A percentile compares a stretch with the other conserved stretches of the same genome.
Evolutionary conservation across 2,329 filamentous ascomycete species (phyloP).

Genomic region (Trichophaea hybrida): DNA sequence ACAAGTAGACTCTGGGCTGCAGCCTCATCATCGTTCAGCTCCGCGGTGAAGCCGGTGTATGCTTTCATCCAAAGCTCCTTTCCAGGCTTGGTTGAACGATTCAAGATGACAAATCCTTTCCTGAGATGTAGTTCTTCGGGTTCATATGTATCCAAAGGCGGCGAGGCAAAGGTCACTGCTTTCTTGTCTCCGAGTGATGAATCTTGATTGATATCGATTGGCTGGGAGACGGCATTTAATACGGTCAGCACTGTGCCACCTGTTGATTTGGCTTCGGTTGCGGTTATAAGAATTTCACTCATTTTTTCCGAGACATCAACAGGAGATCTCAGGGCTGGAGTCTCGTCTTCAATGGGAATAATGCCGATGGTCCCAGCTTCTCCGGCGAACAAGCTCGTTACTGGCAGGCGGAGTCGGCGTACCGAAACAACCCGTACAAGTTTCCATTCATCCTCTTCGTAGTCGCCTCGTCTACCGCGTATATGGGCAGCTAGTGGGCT

Average conservation of each 20-base stretch:
- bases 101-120: constrained; percentile 73
- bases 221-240: not conserved
- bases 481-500: constrained; percentile 32
- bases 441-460: constrained; percentile 57
- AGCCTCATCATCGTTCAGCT: constrained; percentile 47
- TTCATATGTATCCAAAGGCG: constrained; percentile 8
- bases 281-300: constrained; percentile 29
- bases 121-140: constrained; percentile 32
- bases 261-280: constrained; percentile 28
- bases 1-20: constrained; percentile 45
- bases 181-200: constrained; percentile 7
- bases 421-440: constrained; percentile 69
- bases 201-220: not conserved
- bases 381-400: constrained; percentile 57
- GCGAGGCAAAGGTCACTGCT: constrained; percentile 35
- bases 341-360: constrained; percentile 39
- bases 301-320: constrained; percentile 7
- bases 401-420: constrained; percentile 72
- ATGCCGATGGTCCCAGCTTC: constrained; percentile 86
- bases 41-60: constrained; percentile 54
- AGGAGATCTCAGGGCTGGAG: constrained; percentile 5
- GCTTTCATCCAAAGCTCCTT: constrained; percentile 47
- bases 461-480: not conserved
- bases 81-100: constrained; percentile 41
- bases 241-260: constrained; percentile 12